Evolutionary conservation across 164 flowering plant species (phyloP).

Genomic region (Nymphaea thermarum): DNA sequence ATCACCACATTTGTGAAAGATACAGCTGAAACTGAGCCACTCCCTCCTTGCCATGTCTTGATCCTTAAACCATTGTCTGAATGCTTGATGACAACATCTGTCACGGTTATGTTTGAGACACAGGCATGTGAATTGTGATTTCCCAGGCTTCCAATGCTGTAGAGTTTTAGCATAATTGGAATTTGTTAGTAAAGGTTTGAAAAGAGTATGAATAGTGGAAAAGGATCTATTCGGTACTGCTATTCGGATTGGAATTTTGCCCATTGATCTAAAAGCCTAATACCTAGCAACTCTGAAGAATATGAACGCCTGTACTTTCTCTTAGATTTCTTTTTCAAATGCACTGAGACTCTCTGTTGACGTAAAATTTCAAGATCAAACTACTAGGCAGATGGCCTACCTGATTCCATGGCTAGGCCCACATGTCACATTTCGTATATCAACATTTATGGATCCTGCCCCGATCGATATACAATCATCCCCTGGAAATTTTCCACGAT

Average conservation of each 20-base stretch:
- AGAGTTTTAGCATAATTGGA: background rate
- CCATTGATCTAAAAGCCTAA: no score
- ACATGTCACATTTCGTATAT: constrained; percentile 68
- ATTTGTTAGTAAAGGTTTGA: background rate
- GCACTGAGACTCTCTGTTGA: no score
- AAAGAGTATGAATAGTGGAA: background rate
- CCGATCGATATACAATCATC: constrained; percentile 88
- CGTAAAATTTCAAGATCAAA: no score
- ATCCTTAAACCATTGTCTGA: constrained; percentile 78
- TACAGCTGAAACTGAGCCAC: constrained; percentile 51
- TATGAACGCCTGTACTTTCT: background rate
- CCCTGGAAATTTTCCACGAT: constrained; percentile 19
- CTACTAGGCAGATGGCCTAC: constrained; percentile 15
- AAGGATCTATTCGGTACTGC: background rate
- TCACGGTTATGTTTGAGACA: constrained; percentile 55
- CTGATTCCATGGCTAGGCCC: constrained; percentile 95
- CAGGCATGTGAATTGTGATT: constrained; percentile 66
- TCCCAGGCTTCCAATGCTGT: constrained; percentile 94
- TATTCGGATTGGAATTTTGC: background rate
- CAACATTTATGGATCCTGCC: constrained; percentile 56
- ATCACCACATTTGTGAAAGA: constrained; percentile 52
- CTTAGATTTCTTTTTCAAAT: no score
- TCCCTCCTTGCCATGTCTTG: constrained; percentile 96
- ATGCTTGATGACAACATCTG: constrained; percentile 35
- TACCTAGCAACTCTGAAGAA: background rate